These are phyloP conservation scores for Populus tremula DNA, from an alignment of 345 rosid genomes.

Conservation along the genomic window DNA sequence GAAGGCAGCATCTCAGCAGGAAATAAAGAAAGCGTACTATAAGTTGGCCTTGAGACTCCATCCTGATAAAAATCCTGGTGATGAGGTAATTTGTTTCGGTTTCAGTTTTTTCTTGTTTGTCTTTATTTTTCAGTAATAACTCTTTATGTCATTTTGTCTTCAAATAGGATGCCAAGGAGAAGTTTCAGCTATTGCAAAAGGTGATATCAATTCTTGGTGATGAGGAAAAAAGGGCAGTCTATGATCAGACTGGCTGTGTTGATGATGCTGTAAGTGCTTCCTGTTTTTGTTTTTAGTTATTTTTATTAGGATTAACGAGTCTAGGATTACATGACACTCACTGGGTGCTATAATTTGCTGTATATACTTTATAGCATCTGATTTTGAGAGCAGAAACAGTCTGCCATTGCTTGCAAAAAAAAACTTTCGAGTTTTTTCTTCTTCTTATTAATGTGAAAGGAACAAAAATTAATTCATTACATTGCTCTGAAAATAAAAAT, in stretches of 20 bases:
- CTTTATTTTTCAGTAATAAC: neutral
- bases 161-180: slow-evolving; percentile 84
- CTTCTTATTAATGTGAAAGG: neutral
- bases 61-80: slow-evolving; percentile 89
- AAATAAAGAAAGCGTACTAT: slow-evolving; percentile 85
- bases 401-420: neutral
- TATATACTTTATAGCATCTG: neutral
- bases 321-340: neutral
- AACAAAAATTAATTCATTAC: neutral
- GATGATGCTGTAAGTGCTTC: slow-evolving; percentile 78
- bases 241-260: slow-evolving; percentile 85
- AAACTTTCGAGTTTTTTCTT: neutral
- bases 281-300: neutral
- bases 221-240: slow-evolving; percentile 73
- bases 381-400: neutral
- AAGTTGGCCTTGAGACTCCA: slow-evolving; percentile 83
- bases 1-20: slow-evolving; percentile 66
- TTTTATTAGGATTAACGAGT: neutral
- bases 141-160: neutral
- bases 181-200: slow-evolving; percentile 91
- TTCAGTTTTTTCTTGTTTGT: neutral
- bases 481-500: neutral
- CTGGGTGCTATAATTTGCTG: neutral
- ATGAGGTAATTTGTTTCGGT: slow-evolving; percentile 48
- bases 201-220: slow-evolving; percentile 88